Conservation (phyloP, 306 rosid species). For the Vachellia pachyceras region DNA sequence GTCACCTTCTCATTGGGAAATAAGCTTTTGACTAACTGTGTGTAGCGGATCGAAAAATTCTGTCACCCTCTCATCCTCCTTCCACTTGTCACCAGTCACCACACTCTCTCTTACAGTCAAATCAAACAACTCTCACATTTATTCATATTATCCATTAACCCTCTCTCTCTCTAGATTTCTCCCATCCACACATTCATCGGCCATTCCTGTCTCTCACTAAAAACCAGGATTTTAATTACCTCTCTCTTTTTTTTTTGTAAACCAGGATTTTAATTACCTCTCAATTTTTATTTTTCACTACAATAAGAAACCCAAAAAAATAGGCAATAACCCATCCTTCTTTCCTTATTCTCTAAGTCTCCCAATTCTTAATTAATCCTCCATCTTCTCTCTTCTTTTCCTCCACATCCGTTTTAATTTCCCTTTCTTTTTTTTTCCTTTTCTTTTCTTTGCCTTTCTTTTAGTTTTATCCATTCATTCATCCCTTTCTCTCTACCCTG, state of each 20-base stretch:
- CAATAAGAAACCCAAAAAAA: conserved; percentile 43
- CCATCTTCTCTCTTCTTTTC: background rate
- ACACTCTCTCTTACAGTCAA: conserved; percentile 39
- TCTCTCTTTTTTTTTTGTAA: too few relatives aligned
- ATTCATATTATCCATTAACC: too few relatives aligned
- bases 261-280: conserved; percentile 27
- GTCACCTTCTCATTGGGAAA: too few relatives aligned
- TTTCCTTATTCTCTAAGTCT: background rate
- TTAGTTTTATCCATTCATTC: background rate
- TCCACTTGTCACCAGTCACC: conserved; percentile 70
- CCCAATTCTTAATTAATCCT: conserved; percentile 25
- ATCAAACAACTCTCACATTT: conserved; percentile 31
- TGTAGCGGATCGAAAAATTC: conserved; percentile 83
- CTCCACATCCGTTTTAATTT: too few relatives aligned
- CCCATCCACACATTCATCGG: conserved; percentile 58
- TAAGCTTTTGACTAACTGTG: conserved; percentile 48
- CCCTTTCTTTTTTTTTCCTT: too few relatives aligned
- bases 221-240: conserved; percentile 76
- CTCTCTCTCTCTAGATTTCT: conserved; percentile 37
- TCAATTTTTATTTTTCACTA: conserved; percentile 47
- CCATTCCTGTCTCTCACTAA: conserved; percentile 63
- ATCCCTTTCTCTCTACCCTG: background rate
- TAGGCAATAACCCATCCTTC: conserved; percentile 36
- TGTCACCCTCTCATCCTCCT: conserved; percentile 48
- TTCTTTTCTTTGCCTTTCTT: background rate